Evolutionary conservation across 176 grass and related monocot genomes (phyloP), one percentile per base, ranked within the genome.

Genomic region (Carex myosuroides): DNA sequence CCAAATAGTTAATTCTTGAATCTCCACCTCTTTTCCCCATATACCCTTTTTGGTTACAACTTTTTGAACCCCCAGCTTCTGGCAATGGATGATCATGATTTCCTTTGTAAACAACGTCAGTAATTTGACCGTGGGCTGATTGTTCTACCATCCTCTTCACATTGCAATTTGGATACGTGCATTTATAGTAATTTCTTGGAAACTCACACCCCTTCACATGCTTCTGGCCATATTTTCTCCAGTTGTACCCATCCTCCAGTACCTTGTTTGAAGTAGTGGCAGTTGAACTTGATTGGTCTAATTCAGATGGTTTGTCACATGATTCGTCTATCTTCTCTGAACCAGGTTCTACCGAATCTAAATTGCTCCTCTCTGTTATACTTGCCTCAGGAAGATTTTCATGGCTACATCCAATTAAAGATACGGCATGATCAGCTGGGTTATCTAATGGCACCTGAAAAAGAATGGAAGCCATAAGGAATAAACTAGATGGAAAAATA

Each of bases 151-250:
- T 97, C 92, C 92, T 97, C 85, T 97, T 97, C 80, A 94, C 90
- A 37, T 90, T 89, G 89, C 94, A 97, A 79, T 84, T 88, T n/a
- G 75, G 82, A 87, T 87, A 90, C 0, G 94, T 92, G 85, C 94
- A 97, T 91, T 97, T 97, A 90, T 94, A 97, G 82, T 97, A 97
- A 89, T 92, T 97, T 18, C 94, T 83, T n/a, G 94, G 94, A 81
- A 94, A 91, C 87, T 94, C 92, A 87, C 94, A 94, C 17, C 94
- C 94, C 61, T 97, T 97, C 39, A 97, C 94, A 87, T 94, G 92
- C 84, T 97, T 97, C 86, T 97, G 94, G 26, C 94, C 94, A 66
- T 97, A 97, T 88, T 97, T 97, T 59, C 94, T 90, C 94, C 94
- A 97, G 65, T 97, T 97, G 85, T 94, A 97, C 0, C 92, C 94